Base-by-base conservation (phyloP, 2,329 filamentous ascomycete genomes). In the Annulohypoxylon truncatum region DNA sequence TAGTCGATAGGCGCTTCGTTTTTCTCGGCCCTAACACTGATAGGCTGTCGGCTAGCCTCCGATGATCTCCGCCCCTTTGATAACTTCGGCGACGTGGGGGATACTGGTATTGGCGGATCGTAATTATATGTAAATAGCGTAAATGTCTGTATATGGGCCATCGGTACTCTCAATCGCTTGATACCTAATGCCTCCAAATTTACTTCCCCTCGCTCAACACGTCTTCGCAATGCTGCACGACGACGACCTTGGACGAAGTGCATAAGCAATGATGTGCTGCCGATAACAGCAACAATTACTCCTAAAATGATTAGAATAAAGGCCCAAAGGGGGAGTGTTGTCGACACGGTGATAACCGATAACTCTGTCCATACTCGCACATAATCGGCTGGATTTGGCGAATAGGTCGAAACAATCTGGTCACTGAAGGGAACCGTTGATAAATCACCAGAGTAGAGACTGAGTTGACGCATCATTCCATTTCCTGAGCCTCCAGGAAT, bases 121-220 rank as follows among this genome's bases (percentile, higher is more conserved):
- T 85, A 85, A 66, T 84, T 86, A 76, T 97, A 98, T 0, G 88
- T 91, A 75, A 92, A 96, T 1, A 95, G 79, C 0, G 94, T 93
- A 73, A 97, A 90, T 18, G 85, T 85, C 50, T 92, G 85, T 22
- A 98, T 84, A 38, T 93, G 83, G 7, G 88, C 81, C 47, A 85
- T 82, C 0, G 95, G 93, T 0, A 97, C 92, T 1, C 88, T 92
- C 22, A 97, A 80, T 12, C 91, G 87, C 75, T 93, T 95, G 71
- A 97, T 92, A 1, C 94, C 94, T 71, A 97, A 85, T 2, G 89
- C 89, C 78, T 97, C 94, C 2, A 97, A 83, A 74, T 97, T 92
- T 18, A 97, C 89, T 71, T 97, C 92, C 55, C 95, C 94, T 6
- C 83, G 84, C 62, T 88, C 84, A 13, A 97, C 90, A 10, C 94